These are phyloP conservation scores for Rubroshorea leprosula DNA, from an alignment of 345 rosid genomes.

Conservation along the genomic window DNA sequence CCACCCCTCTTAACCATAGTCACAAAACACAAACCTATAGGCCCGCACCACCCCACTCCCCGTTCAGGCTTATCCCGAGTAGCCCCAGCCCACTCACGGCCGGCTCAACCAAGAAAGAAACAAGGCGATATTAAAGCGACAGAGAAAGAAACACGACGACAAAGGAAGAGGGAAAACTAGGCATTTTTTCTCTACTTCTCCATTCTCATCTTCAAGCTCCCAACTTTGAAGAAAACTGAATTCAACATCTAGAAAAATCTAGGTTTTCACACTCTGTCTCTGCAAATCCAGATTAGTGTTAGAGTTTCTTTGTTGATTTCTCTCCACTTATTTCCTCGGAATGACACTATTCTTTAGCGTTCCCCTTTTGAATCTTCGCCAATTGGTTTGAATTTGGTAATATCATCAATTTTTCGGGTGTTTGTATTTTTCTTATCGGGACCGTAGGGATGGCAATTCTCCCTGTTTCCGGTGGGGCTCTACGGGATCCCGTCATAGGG, in stretches of 20 bases:
- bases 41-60: conserved; percentile 10
- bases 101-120: conserved; percentile 20
- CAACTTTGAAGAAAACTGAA: not conserved
- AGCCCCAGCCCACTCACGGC: not conserved
- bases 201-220: conserved; percentile 3
- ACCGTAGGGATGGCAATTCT: no score
- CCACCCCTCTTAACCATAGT: no score
- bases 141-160: not conserved
- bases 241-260: conserved; percentile 16
- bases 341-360: not conserved
- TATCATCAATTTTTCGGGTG: no score
- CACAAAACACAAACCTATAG: conserved; percentile 8
- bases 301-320: not conserved
- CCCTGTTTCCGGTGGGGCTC: no score
- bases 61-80: conserved; percentile 21
- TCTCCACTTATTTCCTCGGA: not conserved
- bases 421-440: no score
- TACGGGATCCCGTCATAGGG: no score
- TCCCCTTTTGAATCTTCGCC: not conserved
- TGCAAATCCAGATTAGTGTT: no score
- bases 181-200: not conserved
- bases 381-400: not conserved
- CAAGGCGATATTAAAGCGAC: no score
- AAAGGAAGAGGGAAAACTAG: no score
- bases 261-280: no score